These are phyloP conservation scores for Nevesoporus exiguus DNA, from an alignment of 768 basidiomycete genomes.

Conservation along the genomic window DNA sequence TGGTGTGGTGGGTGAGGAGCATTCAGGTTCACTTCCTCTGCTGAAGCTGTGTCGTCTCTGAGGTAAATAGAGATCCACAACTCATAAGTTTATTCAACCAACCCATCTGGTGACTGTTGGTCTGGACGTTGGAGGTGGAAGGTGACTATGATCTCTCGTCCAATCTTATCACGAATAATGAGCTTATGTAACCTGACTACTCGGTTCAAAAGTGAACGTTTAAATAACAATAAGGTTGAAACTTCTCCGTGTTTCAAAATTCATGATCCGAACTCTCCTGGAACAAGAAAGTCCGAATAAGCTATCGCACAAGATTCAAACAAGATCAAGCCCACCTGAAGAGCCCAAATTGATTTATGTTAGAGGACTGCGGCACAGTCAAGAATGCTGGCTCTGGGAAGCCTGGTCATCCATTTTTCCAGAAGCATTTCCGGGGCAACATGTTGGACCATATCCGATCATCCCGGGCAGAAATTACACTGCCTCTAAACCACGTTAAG, in stretches of 20 bases:
- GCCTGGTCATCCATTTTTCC: slow-evolving; percentile 17
- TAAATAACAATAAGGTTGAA: slow-evolving; percentile 25
- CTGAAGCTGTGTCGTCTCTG: slow-evolving; percentile 44
- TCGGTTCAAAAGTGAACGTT: slow-evolving; percentile 10
- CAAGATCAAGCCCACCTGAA: slow-evolving; percentile 4
- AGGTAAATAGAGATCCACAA: slow-evolving; percentile 8
- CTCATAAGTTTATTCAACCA: slow-evolving; percentile 7
- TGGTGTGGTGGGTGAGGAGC: slow-evolving; percentile 54
- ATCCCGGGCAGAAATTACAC: slow-evolving; percentile 1
- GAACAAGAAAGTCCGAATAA: slow-evolving; percentile 2
- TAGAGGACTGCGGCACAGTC: slow-evolving; percentile 21
- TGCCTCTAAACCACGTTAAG: neutral
- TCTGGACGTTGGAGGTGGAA: slow-evolving; percentile 4
- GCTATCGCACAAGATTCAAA: slow-evolving; percentile 6
- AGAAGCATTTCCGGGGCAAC: slow-evolving; percentile 7
- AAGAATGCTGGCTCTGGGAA: slow-evolving; percentile 10
- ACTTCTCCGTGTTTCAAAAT: slow-evolving; percentile 26
- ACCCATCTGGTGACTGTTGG: slow-evolving; percentile 23
- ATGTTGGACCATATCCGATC: slow-evolving; percentile 4
- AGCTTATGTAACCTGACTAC: slow-evolving; percentile 16
- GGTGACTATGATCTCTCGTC: neutral
- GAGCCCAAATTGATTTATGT: too few species aligned
- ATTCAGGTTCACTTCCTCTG: slow-evolving; percentile 55
- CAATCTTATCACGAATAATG: slow-evolving; percentile 20
- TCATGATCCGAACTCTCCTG: slow-evolving; percentile 21